These are phyloP conservation scores for Komagataea norvegica DNA, from an alignment of 1,139 yeast genomes.

Conservation along the genomic window DNA sequence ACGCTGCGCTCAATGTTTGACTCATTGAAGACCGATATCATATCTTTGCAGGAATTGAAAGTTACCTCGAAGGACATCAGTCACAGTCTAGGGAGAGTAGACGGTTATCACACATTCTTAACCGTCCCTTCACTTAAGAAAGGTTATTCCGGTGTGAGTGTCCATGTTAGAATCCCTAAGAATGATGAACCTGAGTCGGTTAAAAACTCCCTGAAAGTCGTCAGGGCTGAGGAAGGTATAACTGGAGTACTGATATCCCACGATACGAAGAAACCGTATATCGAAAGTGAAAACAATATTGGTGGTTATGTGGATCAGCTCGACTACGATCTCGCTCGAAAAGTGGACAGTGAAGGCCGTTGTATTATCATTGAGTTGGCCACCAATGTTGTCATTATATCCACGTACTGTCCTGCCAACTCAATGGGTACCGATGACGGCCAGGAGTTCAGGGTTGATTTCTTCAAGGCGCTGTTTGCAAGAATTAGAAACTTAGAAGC, in stretches of 20 bases:
- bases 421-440: constrained; percentile 70
- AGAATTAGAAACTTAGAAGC: constrained; percentile 52
- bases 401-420: constrained; percentile 91
- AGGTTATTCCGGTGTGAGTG: constrained; percentile 92
- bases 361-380: constrained; percentile 71
- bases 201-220: constrained; percentile 42
- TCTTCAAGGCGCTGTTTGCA: constrained; percentile 51
- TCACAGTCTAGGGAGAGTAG: constrained; percentile 49
- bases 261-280: constrained; percentile 21
- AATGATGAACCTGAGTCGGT: constrained; percentile 36
- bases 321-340: constrained; percentile 37
- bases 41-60: constrained; percentile 84
- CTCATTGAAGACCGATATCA: constrained; percentile 62
- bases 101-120: constrained; percentile 59
- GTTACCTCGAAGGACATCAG: constrained; percentile 47
- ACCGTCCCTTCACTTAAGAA: constrained; percentile 61
- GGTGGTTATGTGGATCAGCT: constrained; percentile 15
- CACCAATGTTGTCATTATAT: constrained; percentile 54
- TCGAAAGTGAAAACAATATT: constrained; percentile 2
- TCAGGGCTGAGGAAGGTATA: constrained; percentile 85
- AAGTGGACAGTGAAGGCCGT: constrained; percentile 81
- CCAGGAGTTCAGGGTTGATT: constrained; percentile 53
- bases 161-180: constrained; percentile 58
- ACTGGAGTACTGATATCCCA: constrained; percentile 56
- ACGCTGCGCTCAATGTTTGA: constrained; percentile 49